Percentiles rank a stretch among this genome's conserved stretches.
Conservation (phyloP, 768 basidiomycete species). For the Macrocybe gigantea region DNA sequence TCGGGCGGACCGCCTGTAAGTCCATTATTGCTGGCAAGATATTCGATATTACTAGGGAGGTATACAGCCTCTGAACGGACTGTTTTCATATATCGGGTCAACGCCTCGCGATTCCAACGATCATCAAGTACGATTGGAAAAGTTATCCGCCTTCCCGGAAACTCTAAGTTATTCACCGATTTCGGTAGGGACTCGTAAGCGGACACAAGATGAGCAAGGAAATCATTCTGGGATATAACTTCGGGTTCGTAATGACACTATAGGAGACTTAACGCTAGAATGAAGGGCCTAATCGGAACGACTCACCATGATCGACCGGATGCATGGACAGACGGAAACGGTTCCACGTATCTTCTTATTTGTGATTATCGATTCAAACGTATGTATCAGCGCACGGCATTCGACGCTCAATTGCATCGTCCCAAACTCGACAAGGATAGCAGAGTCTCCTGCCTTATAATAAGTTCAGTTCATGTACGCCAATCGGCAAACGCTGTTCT, state of each 20-base stretch:
- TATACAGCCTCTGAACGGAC: constrained; percentile 56
- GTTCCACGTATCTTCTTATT: constrained; percentile 27
- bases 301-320: constrained; percentile 53
- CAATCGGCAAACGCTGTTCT: neutral
- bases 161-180: constrained; percentile 31
- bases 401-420: constrained; percentile 45
- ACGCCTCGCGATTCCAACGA: constrained; percentile 47
- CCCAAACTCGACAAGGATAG: constrained; percentile 61
- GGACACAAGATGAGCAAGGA: constrained; percentile 36
- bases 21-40: constrained; percentile 60
- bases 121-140: constrained; percentile 65
- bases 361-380: constrained; percentile 37
- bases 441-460: constrained; percentile 53
- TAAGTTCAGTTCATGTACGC: neutral
- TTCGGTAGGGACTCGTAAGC: constrained; percentile 33
- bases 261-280: constrained; percentile 43
- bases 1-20: constrained; percentile 36
- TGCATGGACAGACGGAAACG: constrained; percentile 41
- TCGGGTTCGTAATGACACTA: constrained; percentile 45
- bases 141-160: constrained; percentile 47
- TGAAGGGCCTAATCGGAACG: neutral
- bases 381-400: constrained; percentile 53
- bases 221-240: constrained; percentile 31
- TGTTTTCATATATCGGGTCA: constrained; percentile 51
- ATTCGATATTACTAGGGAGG: constrained; percentile 63